Evolutionary conservation across 2,329 filamentous ascomycete genomes (phyloP), one percentile per base, ranked within the genome.

Genomic region (Didymellaceae sp.): DNA sequence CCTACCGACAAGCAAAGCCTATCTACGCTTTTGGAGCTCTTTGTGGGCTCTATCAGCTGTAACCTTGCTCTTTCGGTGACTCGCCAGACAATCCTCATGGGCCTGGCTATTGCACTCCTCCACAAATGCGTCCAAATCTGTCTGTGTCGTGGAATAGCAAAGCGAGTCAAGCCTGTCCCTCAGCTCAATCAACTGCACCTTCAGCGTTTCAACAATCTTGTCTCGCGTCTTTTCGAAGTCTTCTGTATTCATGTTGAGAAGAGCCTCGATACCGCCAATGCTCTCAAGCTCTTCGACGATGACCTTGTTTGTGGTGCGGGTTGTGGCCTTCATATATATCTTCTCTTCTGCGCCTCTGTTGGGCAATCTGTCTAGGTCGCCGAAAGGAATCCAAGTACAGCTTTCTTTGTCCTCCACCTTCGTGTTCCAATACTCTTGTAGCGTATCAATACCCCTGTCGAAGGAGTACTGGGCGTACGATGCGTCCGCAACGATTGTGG

Each of bases 381-480:
- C n/a, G n/a, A n/a, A n/a, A n/a, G n/a, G n/a, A n/a, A n/a, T n/a
- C n/a, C n/a, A n/a, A n/a, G n/a, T n/a, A n/a, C n/a, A n/a, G n/a
- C n/a, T n/a, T n/a, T n/a, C n/a, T n/a, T n/a, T n/a, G n/a, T 35
- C 18, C 18, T 22, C 33, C 10, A 38, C 25, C 6, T 38, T 38
- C 10, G 6, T 11, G 5, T 2, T 6, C 18, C 18, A 4, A 9
- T 51, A 35, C 9, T 22, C 30, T 2, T 18, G 10, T 17, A 34
- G 20, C 3, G 28, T 35, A 13, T 45, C 47, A 22, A 51, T 31
- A 4, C 47, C 34, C n/a, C 14, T 8, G 1, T 40, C 17, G 22
- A 40, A 45, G 10, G 28, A 30, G 11, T 51, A 44, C 16, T 51
- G 35, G 13, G 28, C 34, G 22, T 34, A 41, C 9, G 34, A 24